phyloP scores from a whole-genome alignment of 2,329 filamentous ascomycete species.

The Neopestalotiopsis sp. region DNA sequence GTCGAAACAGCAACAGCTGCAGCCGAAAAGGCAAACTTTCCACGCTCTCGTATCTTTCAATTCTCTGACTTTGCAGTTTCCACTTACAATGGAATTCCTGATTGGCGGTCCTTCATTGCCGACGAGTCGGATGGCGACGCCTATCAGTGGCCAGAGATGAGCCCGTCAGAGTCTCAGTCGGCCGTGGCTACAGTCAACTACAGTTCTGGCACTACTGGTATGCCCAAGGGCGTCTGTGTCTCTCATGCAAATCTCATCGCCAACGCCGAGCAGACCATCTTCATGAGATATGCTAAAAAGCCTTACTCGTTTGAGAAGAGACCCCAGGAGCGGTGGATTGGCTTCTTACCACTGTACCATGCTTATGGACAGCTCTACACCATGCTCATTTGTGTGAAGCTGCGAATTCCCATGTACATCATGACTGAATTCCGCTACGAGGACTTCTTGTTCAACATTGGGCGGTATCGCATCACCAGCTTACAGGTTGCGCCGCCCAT shows the following conservation, averaged over 20 bases:
- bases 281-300: slow-evolving; percentile 47
- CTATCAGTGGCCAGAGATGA: slow-evolving; percentile 49
- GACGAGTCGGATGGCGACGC: slow-evolving; percentile 34
- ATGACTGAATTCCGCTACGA: slow-evolving; percentile 63
- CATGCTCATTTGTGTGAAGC: slow-evolving; percentile 51
- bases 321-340: slow-evolving; percentile 54
- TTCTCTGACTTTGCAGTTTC: slow-evolving; percentile 48
- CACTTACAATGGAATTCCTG: slow-evolving; percentile 39
- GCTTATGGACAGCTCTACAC: slow-evolving; percentile 62
- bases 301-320: slow-evolving; percentile 41
- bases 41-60: slow-evolving; percentile 49
- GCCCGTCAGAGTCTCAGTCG: slow-evolving; percentile 37
- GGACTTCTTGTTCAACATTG: slow-evolving; percentile 55
- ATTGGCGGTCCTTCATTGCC: slow-evolving; percentile 49
- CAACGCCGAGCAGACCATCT: slow-evolving; percentile 54
- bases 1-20: slow-evolving; percentile 50
- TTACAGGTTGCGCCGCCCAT: slow-evolving; percentile 63
- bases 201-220: slow-evolving; percentile 22
- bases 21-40: slow-evolving; percentile 40
- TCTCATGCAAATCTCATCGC: slow-evolving; percentile 23
- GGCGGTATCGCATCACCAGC: slow-evolving; percentile 58
- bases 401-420: slow-evolving; percentile 56
- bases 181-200: slow-evolving; percentile 35
- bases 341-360: slow-evolving; percentile 72
- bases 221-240: slow-evolving; percentile 21